These are phyloP conservation scores for Tylopilus balloui DNA, from an alignment of 768 basidiomycete species.

Conservation along the genomic window DNA sequence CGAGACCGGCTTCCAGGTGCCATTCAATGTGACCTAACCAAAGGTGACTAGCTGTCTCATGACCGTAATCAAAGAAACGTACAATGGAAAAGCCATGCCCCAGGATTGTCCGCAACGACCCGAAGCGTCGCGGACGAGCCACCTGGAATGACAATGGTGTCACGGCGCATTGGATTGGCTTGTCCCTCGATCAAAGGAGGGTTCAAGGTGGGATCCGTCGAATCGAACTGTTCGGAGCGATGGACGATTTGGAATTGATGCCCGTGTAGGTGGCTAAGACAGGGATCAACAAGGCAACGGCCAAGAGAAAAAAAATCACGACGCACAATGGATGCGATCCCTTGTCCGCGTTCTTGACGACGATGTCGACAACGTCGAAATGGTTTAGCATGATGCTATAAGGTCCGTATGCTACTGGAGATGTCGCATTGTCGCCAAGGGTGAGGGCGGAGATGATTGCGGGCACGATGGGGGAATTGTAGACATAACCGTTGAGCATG, in stretches of 20 bases:
- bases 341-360: conserved; percentile 64
- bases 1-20: conserved; percentile 83
- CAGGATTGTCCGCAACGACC: conserved; percentile 87
- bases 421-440: conserved; percentile 69
- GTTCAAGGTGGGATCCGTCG: conserved; percentile 71
- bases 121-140: conserved; percentile 68
- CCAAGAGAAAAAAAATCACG: background rate
- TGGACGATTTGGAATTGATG: conserved; percentile 82
- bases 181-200: conserved; percentile 76
- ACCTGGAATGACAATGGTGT: conserved; percentile 77
- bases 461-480: conserved; percentile 68
- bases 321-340: conserved; percentile 84
- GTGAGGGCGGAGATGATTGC: conserved; percentile 71
- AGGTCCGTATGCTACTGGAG: conserved; percentile 71
- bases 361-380: conserved; percentile 71
- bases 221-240: conserved; percentile 64
- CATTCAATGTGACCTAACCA: conserved; percentile 74
- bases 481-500: conserved; percentile 69
- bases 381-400: conserved; percentile 72
- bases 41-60: background rate
- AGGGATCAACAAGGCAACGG: background rate
- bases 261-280: conserved; percentile 79
- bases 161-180: conserved; percentile 86
- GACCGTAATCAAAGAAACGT: conserved; percentile 25
- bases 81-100: conserved; percentile 85